Evolutionary conservation across 768 basidiomycete genomes (phyloP), one percentile per base, ranked within the genome.

Genomic region (Boletus speciosus): DNA sequence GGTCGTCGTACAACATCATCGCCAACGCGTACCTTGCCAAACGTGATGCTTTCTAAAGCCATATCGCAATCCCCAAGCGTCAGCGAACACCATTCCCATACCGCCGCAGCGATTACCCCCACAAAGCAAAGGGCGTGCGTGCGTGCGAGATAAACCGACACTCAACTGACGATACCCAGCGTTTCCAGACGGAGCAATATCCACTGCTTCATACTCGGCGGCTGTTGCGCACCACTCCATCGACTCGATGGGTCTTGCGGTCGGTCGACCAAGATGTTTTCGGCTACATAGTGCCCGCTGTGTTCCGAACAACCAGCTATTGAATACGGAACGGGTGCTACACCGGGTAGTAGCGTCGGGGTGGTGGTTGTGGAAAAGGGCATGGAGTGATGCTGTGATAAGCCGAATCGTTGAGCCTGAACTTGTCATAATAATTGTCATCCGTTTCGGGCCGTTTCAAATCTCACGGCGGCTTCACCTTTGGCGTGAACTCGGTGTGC

Each of bases 191-290:
- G 79, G 47, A 91, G 73, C 11, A 86, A 67, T 16, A 92, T 79
- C 87, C 88, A 92, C 63, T 90, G 86, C 52, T 79, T 81, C 42
- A 75, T 69, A 59, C 75, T 80, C 5, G 77, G 67, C 6, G 78
- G 76, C 40, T 84, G 82, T 45, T 80, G 75, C 4, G 82, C 82
- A 6, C 84, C 85, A 47, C 86, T 90, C 89, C 88, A 91, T 73
- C 90, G 73, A 64, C 86, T 90, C 4, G 76, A 73, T 53, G 81
- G 81, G 62, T 90, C 86, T 47, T 69, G 67, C 0, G 86, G 86
- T 19, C 74, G 76, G 67, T 90, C 83, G 19, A 81, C 71, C 25
- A 85, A 68, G 51, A 91, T 86, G 57, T 90, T 85, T 55, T 88
- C 81, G 3, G 87, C 78, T 27, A 74, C 76, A 71, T 89, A 90